Base-by-base conservation (phyloP, 495 filamentous ascomycete genomes). In the Aspergillus taichungensis region DNA sequence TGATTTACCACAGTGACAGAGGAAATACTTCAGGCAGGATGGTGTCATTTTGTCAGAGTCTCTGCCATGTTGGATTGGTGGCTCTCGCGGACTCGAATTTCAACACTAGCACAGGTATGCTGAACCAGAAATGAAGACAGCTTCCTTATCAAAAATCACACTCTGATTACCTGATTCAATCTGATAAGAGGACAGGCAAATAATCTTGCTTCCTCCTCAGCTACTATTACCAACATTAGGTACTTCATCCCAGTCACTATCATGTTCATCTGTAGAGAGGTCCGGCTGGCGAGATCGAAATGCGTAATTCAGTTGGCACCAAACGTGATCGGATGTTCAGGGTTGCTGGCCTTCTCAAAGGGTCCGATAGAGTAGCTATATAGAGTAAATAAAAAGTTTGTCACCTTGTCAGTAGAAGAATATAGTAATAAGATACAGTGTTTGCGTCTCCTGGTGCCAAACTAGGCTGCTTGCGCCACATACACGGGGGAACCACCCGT, bases 341-440 rank as follows among this genome's bases (percentile, higher is more conserved):
- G 35, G 12, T 46, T 27, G 29, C 37, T 27, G 29, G 28, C 32
- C 8, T 39, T 51, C n/a, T 36, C 37, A 34, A 40, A 34, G 43
- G 31, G 35, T 27, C 37, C 48, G 42, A 51, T 46, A 37, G 46
- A 51, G 36, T 51, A 46, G 40, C 48, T 51, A 32, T 32, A 46
- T 27, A 37, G 18, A 24, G 18, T 24, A 24, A 24, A 24, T 24
- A 24, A 4, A 2, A 24, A 24, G 18, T 24, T 24, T 4, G 18
- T 24, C 2, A 24, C 18, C 18, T 49, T 36, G 36, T 43, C 37
- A 29, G 39, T 35, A 10, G 35, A 46, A 31, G 29, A 35, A 14
- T 24, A 41, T 29, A 50, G 36, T 32, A 51, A 51, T 46, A 35
- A 40, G 35, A 37, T 51, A 51, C 48, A 51, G 48, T 34, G 34